phyloP scores from a whole-genome alignment of 2,329 filamentous ascomycete genomes.

The Leptographium lundbergii region DNA sequence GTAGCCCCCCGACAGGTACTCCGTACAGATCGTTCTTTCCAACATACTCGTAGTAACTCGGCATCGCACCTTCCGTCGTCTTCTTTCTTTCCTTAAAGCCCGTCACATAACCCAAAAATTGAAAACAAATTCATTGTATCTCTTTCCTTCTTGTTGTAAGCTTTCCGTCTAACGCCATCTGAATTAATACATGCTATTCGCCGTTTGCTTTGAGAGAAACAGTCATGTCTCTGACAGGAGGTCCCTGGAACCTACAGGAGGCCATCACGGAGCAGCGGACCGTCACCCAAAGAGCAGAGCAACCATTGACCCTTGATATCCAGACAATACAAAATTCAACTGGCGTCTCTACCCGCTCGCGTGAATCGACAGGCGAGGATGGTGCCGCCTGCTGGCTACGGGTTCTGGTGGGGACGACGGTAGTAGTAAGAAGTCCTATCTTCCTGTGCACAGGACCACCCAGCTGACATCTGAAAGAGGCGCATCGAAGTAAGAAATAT shows the following conservation, averaged over 20 bases:
- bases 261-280: slow-evolving; percentile 10
- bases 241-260: slow-evolving; percentile 11
- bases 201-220: neutral
- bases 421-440: neutral
- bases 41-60: neutral
- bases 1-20: neutral
- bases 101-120: neutral
- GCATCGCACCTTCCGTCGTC: neutral
- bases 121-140: neutral
- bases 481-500: neutral
- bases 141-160: neutral
- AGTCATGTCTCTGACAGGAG: neutral
- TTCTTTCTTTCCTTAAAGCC: neutral
- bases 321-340: neutral
- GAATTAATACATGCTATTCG: neutral
- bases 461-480: neutral
- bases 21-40: neutral
- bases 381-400: neutral
- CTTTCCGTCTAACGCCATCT: neutral
- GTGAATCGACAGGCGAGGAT: neutral
- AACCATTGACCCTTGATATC: slow-evolving; percentile 2
- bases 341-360: neutral
- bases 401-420: neutral
- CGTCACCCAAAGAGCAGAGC: neutral
- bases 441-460: neutral